These are phyloP conservation scores for Vitis hybrid DNA, from an alignment of 177 flowering plant species.

Conservation along the genomic window DNA sequence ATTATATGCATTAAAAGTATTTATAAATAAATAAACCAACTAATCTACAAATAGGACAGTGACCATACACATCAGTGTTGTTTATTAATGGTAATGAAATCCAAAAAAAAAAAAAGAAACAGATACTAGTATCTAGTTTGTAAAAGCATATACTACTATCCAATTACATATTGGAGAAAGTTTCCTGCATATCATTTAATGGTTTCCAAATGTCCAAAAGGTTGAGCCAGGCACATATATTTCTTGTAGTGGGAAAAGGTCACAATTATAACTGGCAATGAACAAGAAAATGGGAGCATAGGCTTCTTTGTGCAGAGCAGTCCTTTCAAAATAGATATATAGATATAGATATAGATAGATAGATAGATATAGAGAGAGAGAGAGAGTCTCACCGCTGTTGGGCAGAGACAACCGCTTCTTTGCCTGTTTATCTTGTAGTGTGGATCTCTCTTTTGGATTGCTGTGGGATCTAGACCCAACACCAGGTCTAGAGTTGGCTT, in stretches of 20 bases:
- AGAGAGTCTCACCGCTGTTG: conserved; percentile 48
- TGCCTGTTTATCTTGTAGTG: conserved; percentile 39
- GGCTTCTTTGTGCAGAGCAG: no score
- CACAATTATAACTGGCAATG: no score
- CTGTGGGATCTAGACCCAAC: conserved; percentile 63
- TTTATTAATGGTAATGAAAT: not conserved
- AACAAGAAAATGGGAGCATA: no score
- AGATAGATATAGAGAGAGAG: conserved; percentile 1
- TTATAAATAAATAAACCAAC: not conserved
- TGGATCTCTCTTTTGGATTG: conserved; percentile 78
- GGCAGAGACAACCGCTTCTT: conserved; percentile 84
- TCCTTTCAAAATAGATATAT: no score
- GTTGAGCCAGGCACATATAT: no score
- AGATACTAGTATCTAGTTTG: not conserved
- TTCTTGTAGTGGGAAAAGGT: no score
- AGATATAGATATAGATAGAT: not conserved
- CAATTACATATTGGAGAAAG: not conserved
- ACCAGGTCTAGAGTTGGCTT: conserved; percentile 45
- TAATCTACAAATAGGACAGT: not conserved
- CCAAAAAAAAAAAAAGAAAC: not conserved
- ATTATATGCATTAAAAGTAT: not conserved
- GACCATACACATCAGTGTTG: no score
- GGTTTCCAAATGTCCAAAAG: no score
- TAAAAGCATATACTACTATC: not conserved
- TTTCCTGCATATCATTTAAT: not conserved